Conservation (phyloP, 73 alveolate genomes). For the Paramecium sonneborni region DNA sequence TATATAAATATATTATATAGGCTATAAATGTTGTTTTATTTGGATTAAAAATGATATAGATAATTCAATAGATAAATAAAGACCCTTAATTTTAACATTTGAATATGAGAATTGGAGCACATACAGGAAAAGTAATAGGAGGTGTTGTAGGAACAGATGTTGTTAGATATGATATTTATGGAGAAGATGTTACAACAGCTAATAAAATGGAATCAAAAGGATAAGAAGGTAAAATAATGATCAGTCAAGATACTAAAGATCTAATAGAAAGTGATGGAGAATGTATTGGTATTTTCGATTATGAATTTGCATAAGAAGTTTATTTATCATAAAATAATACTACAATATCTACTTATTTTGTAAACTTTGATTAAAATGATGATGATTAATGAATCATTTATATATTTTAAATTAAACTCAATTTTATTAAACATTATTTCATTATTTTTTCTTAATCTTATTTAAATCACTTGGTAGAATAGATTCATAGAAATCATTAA, state of each 20-base stretch:
- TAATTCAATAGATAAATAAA: slow-evolving; percentile 86
- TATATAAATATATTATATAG: slow-evolving; percentile 56
- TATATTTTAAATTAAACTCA: not conserved
- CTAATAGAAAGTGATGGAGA: slow-evolving; percentile 68
- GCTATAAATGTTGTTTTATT: not conserved
- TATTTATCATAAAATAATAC: not conserved
- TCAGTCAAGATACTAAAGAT: slow-evolving; percentile 89
- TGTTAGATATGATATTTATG: slow-evolving; percentile 98
- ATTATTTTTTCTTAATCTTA: not conserved
- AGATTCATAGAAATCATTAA: slow-evolving; percentile 37
- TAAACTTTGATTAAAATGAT: not conserved
- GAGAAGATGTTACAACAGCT: slow-evolving; percentile 96
- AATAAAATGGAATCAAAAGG: slow-evolving; percentile 97
- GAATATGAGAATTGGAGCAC: slow-evolving; percentile 91
- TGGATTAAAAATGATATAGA: slow-evolving; percentile 93
- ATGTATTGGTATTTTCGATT: slow-evolving; percentile 62
- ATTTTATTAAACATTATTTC: not conserved
- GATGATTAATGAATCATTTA: not conserved
- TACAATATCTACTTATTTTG: slow-evolving; percentile 53
- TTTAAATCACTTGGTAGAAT: not conserved
- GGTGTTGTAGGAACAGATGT: slow-evolving; percentile 91
- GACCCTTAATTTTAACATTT: slow-evolving; percentile 69
- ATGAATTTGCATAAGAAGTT: slow-evolving; percentile 50
- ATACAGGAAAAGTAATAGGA: slow-evolving; percentile 85
- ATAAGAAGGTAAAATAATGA: slow-evolving; percentile 87